A percentile compares a stretch with the other conserved stretches of the same genome.
Conservation (phyloP, 257 asterid genomes). For the Vinca minor region DNA sequence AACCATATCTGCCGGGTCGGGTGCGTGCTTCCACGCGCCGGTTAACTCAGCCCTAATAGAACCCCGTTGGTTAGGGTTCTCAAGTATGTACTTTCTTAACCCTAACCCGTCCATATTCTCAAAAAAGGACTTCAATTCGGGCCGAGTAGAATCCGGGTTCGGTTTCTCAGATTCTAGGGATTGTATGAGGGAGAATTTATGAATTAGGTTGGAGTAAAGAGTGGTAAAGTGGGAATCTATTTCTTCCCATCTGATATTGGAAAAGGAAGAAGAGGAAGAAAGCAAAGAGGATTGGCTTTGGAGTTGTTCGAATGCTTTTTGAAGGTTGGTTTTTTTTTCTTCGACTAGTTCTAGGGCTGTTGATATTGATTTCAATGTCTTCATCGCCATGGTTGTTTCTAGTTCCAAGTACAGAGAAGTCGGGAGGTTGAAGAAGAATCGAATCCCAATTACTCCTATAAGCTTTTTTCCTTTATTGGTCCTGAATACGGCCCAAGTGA, state of each 20-base stretch:
- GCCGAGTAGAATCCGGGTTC: constrained; percentile 33
- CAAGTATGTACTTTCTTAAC: constrained; percentile 34
- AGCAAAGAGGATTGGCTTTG: neutral
- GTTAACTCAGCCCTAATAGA: constrained; percentile 41
- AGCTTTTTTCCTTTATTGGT: no score
- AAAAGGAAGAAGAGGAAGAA: constrained; percentile 1
- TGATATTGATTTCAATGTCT: constrained; percentile 9
- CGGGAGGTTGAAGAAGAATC: no score
- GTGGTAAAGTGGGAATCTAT: constrained; percentile 41
- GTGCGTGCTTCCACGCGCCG: constrained; percentile 51
- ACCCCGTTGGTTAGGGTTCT: constrained; percentile 42
- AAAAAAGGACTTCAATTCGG: constrained; percentile 41
- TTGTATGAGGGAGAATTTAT: constrained; percentile 33
- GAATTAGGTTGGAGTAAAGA: constrained; percentile 34
- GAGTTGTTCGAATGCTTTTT: constrained; percentile 14
- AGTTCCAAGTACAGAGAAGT: no score
- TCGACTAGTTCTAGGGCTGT: constrained; percentile 9
- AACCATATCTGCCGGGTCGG: constrained; percentile 44
- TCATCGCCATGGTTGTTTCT: constrained; percentile 2
- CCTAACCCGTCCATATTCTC: constrained; percentile 51
- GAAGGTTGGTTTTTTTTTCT: constrained; percentile 13
- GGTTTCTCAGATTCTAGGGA: constrained; percentile 20
- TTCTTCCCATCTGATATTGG: constrained; percentile 29
- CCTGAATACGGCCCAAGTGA: no score
- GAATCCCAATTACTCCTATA: no score